Evolutionary conservation across 257 asterid genomes (phyloP).

Genomic region (Solanum neorickii): DNA sequence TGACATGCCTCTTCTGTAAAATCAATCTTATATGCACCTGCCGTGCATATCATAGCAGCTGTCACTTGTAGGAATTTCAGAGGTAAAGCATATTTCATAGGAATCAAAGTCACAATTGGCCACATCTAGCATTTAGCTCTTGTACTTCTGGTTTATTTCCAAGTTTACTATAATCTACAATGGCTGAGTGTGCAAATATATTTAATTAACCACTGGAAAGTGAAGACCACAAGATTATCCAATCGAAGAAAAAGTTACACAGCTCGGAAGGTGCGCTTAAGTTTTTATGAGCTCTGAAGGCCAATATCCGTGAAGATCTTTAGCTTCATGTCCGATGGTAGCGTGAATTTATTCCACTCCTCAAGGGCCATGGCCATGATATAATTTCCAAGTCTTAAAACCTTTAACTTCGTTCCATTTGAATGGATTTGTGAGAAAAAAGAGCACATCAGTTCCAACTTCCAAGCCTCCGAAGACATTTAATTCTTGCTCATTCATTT

Average conservation of each 20-base stretch:
- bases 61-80: not conserved
- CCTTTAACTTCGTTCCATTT: not conserved
- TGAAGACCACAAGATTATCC: not conserved
- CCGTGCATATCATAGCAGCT: not conserved
- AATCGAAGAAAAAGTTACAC: not conserved
- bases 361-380: not conserved
- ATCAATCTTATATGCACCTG: not conserved
- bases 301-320: not conserved
- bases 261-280: not conserved
- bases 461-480: not conserved
- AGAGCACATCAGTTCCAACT: not conserved
- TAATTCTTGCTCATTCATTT: not conserved
- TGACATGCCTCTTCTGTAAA: not conserved
- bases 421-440: not conserved
- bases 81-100: not conserved
- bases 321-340: not conserved
- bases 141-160: not conserved
- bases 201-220: not conserved
- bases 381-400: not conserved
- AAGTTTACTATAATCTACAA: not conserved
- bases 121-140: not conserved
- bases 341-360: not conserved
- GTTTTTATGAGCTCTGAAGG: not conserved
- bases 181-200: not conserved
- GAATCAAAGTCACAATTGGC: not conserved